Base-by-base conservation (phyloP, 208 protist genomes). In the Porcisia deanei region DNA sequence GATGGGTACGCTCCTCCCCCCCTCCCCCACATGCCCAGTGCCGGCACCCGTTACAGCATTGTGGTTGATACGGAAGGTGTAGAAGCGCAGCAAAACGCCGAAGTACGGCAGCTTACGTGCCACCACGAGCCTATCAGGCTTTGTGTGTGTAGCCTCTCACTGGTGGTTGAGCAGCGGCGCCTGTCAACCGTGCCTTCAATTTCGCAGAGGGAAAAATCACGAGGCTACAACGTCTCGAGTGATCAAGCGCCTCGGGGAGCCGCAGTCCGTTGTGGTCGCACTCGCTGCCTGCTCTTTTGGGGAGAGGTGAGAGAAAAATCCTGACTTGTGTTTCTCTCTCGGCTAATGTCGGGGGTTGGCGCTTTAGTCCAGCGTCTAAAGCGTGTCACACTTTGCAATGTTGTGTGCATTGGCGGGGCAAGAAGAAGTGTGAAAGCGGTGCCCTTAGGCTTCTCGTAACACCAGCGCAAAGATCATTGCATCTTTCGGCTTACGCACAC, bases 171-270 rank as follows among this genome's bases (percentile, higher is more conserved):
- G 87, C 49, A 89, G 77, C 61, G 92, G 91, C 37, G 90, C 86
- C n/a, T 41, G 58, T 41, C 59, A 60, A 77, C 96, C 97, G 58
- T 95, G 60, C 47, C 91, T 89, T n/a, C 78, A 57, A 67, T 88
- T 82, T 18, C 85, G 86, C 39, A 97, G 88, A 8, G 94, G 91
- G 59, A 97, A 96, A 2, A 96, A 63, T 83, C 86, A 95, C 78
- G 94, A 92, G 60, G 96, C 88, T 76, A 92, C 95, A 58, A 80
- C 77, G 76, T 96, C 87, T 5, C 91, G 77, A 12, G 58, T 71
- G 8, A 82, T 98, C 91, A 10, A 97, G 81, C 49, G 70, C 53
- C 6, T 78, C 49, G 4, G 80, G 86, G 20, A 30, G 20, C 80
- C 75, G 86, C 45, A 34, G 37, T 8, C 8, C 45, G 47, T 22